A percentile compares a stretch with the other conserved stretches of the same genome.
phyloP scores from a whole-genome alignment of 73 alveolate genomes.

The Tetrahymena thermophila region DNA sequence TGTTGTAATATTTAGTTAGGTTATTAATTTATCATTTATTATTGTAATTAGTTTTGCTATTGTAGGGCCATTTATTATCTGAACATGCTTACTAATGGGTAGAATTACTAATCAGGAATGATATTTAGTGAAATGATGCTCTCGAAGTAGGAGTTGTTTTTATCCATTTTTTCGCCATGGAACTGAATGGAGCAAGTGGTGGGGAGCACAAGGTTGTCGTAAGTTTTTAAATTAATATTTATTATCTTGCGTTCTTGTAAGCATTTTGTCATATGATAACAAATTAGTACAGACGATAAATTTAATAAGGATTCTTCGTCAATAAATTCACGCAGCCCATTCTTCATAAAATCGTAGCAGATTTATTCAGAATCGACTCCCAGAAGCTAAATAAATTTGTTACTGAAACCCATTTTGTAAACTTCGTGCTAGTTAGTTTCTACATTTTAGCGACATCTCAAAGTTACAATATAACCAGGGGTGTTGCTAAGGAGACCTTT shows the following conservation, averaged over 20 bases:
- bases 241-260: not conserved
- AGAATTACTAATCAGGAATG: not conserved
- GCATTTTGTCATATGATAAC: not conserved
- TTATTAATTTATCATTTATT: not conserved
- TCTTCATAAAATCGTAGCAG: constrained; percentile 2
- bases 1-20: not conserved
- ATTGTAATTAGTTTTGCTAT: not conserved
- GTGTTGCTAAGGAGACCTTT: not conserved
- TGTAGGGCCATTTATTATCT: not conserved
- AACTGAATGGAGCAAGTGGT: not conserved
- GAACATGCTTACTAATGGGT: not conserved
- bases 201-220: not conserved
- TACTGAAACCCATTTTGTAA: not conserved
- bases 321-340: not conserved
- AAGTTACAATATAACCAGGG: not conserved
- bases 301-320: not conserved
- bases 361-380: not conserved
- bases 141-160: not conserved
- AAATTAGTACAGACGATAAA: not conserved
- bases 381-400: not conserved
- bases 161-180: not conserved
- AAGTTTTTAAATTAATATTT: not conserved
- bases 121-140: not conserved
- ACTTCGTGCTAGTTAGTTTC: not conserved
- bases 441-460: not conserved